A percentile compares a stretch with the other conserved stretches of the same genome.
Conservation (phyloP, 129 eudicot genomes). For the Arctium minus region DNA sequence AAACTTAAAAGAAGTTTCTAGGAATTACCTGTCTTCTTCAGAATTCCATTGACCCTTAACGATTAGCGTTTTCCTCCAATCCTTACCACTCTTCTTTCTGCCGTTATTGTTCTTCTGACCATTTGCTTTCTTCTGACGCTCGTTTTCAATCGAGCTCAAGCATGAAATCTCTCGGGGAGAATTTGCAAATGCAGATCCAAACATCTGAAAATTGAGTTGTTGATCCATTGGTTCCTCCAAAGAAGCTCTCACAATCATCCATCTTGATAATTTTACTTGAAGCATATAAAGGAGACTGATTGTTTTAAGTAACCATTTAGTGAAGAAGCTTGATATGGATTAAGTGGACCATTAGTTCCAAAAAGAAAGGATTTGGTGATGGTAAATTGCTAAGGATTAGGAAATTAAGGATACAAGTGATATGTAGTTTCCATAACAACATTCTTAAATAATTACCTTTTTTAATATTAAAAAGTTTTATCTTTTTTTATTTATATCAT, state of each 20-base stretch:
- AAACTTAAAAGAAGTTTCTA: background rate
- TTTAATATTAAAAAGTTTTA: background rate
- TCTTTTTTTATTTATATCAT: slow-evolving; percentile 5
- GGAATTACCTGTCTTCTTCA: slow-evolving; percentile 50
- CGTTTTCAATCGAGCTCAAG: slow-evolving; percentile 1
- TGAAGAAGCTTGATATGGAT: slow-evolving; percentile 37
- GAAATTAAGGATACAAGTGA: slow-evolving; percentile 20
- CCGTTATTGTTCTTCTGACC: background rate
- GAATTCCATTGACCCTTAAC: slow-evolving; percentile 64
- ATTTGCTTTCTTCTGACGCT: slow-evolving; percentile 9
- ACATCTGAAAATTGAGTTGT: slow-evolving; percentile 17
- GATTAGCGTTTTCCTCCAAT: slow-evolving; percentile 14
- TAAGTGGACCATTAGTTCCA: slow-evolving; percentile 26
- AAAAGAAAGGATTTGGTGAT: slow-evolving; percentile 10
- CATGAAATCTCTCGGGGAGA: slow-evolving; percentile 18
- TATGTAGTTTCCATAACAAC: slow-evolving; percentile 18
- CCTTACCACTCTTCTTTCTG: slow-evolving; percentile 11
- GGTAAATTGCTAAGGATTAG: slow-evolving; percentile 14
- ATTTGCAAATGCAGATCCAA: slow-evolving; percentile 9
- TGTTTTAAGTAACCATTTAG: slow-evolving; percentile 18
- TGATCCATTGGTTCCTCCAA: slow-evolving; percentile 23
- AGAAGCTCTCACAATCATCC: background rate
- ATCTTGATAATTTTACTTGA: background rate
- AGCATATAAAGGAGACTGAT: slow-evolving; percentile 18
- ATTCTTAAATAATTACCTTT: slow-evolving; percentile 8